A percentile compares a stretch with the other conserved stretches of the same genome.
These are phyloP conservation scores for Pseudodiploospora longispora DNA, from an alignment of 2,329 filamentous ascomycete genomes.

Conservation along the genomic window DNA sequence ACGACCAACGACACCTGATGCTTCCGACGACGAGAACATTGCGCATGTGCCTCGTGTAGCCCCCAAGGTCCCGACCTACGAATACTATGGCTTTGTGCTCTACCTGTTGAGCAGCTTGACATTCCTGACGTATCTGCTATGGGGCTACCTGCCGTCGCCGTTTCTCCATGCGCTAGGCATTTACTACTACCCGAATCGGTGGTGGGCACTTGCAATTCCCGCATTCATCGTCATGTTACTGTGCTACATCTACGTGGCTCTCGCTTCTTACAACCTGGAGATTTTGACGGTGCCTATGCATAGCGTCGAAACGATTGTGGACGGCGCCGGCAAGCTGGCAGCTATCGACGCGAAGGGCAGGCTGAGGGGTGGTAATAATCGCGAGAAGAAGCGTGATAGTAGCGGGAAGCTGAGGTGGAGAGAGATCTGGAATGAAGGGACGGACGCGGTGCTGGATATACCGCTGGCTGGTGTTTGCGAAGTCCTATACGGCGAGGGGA, in stretches of 20 bases:
- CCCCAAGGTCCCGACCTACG: slow-evolving; percentile 96
- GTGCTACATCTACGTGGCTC: slow-evolving; percentile 87
- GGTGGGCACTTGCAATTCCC: slow-evolving; percentile 93
- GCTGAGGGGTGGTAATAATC: slow-evolving; percentile 29
- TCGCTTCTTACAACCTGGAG: slow-evolving; percentile 84
- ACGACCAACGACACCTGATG: slow-evolving; percentile 87
- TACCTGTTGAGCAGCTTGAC: slow-evolving; percentile 81
- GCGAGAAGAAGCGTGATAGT: slow-evolving; percentile 28
- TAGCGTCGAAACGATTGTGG: slow-evolving; percentile 82
- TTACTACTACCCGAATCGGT: slow-evolving; percentile 92
- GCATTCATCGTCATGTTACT: slow-evolving; percentile 82
- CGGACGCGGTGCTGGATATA: slow-evolving; percentile 95
- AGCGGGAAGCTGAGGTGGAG: slow-evolving; percentile 58
- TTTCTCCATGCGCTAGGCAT: slow-evolving; percentile 91
- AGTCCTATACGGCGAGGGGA: slow-evolving; percentile 69
- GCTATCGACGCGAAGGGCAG: slow-evolving; percentile 65
- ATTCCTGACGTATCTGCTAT: slow-evolving; percentile 66
- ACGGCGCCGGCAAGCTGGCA: slow-evolving; percentile 80
- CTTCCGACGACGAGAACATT: slow-evolving; percentile 79
- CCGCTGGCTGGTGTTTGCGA: slow-evolving; percentile 93
- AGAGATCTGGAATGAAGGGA: slow-evolving; percentile 80
- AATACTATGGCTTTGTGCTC: slow-evolving; percentile 97
- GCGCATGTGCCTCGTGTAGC: slow-evolving; percentile 78
- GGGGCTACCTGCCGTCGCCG: slow-evolving; percentile 86
- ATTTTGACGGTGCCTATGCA: slow-evolving; percentile 75